Percentiles rank a stretch among this genome's conserved stretches.
Evolutionary conservation across 805 yeast species (phyloP).

Genomic region (Lipomyces chichibuensis): DNA sequence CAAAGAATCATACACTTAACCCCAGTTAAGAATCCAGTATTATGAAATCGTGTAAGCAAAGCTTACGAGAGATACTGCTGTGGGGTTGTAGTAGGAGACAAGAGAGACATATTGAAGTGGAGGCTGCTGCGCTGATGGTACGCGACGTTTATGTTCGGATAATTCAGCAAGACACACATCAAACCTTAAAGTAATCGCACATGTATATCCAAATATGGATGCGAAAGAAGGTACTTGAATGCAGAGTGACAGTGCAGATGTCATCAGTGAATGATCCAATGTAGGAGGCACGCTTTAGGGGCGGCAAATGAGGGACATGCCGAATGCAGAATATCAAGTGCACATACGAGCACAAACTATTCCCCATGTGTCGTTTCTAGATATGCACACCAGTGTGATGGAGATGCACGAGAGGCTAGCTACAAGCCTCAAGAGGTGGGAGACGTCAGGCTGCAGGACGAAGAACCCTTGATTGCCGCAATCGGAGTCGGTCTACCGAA

Average conservation of each 20-base stretch:
- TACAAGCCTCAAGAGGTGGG: neutral
- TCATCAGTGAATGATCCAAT: neutral
- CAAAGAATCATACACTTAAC: neutral
- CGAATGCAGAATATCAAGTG: neutral
- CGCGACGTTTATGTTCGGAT: neutral
- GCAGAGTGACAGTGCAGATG: neutral
- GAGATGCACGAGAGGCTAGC: neutral
- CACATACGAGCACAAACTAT: neutral
- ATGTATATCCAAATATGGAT: neutral
- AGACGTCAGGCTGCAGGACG: neutral
- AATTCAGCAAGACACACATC: neutral
- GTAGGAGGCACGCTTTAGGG: neutral
- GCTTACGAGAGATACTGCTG: neutral
- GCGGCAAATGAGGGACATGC: neutral
- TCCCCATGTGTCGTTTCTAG: constrained; percentile 1
- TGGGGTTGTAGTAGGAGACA: neutral
- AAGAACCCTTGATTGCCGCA: neutral
- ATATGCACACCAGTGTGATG: neutral
- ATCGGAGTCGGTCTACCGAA: neutral
- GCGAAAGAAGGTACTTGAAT: neutral
- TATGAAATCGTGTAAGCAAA: neutral
- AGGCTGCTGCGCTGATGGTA: neutral
- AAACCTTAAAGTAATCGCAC: neutral
- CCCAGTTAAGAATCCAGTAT: neutral
- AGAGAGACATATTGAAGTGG: neutral